Conservation (phyloP, 768 basidiomycete species). For the Clitopilus hobsonii region DNA sequence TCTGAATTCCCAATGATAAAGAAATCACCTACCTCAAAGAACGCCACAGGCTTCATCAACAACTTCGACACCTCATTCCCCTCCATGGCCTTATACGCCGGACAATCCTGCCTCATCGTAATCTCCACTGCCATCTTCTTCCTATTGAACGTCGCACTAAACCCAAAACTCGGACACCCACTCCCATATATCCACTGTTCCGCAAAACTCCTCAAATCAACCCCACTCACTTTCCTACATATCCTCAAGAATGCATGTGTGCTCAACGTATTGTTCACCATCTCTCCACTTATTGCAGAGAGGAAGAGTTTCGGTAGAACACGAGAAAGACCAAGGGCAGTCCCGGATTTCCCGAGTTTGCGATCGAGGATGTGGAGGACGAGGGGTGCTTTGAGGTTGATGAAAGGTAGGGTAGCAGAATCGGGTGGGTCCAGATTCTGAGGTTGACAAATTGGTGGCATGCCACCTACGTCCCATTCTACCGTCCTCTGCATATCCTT, state of each 20-base stretch:
- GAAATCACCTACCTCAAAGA: slow-evolving; percentile 70
- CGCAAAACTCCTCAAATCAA: slow-evolving; percentile 87
- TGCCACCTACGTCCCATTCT: slow-evolving; percentile 79
- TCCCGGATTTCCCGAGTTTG: slow-evolving; percentile 90
- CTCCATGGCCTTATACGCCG: slow-evolving; percentile 70
- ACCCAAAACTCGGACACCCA: slow-evolving; percentile 88
- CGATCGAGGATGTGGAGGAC: slow-evolving; percentile 95
- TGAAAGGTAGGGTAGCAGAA: slow-evolving; percentile 70
- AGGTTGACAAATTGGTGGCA: slow-evolving; percentile 94
- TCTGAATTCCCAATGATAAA: neutral
- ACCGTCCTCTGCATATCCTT: slow-evolving; percentile 94
- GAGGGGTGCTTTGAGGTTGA: slow-evolving; percentile 94
- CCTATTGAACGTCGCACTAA: slow-evolving; percentile 89
- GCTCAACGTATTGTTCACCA: slow-evolving; percentile 78
- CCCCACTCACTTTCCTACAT: slow-evolving; percentile 90
- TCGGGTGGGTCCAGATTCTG: slow-evolving; percentile 84
- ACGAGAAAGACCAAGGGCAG: slow-evolving; percentile 89
- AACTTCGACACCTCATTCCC: slow-evolving; percentile 62
- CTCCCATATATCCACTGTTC: slow-evolving; percentile 99
- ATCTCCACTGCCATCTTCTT: slow-evolving; percentile 99
- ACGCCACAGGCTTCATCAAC: slow-evolving; percentile 74
- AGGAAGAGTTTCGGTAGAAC: slow-evolving; percentile 94
- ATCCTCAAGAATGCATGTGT: slow-evolving; percentile 88
- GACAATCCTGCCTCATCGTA: slow-evolving; percentile 84
- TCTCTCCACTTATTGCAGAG: slow-evolving; percentile 88